A percentile compares a stretch with the other conserved stretches of the same genome.
These are phyloP conservation scores for Tetrapisispora fleetii DNA, from an alignment of 805 yeast genomes.

Conservation along the genomic window DNA sequence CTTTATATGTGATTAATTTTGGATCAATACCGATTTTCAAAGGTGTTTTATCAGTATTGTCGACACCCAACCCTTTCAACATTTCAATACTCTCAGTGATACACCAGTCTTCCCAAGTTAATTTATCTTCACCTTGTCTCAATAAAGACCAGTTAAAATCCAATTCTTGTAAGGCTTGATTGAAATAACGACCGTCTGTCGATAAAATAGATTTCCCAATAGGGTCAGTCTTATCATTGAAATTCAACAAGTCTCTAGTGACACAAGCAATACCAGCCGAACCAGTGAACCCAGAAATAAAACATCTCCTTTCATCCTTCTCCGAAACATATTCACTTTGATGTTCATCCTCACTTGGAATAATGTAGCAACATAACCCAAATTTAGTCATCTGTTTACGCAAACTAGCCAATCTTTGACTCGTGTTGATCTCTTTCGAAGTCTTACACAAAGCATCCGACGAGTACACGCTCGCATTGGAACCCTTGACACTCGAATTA, in stretches of 20 bases:
- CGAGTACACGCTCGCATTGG: conserved; percentile 30
- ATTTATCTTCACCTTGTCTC: conserved; percentile 69
- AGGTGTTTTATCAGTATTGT: conserved; percentile 18
- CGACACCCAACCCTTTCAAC: conserved; percentile 30
- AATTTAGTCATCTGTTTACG: conserved; percentile 54
- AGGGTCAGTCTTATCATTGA: conserved; percentile 31
- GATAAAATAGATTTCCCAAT: conserved; percentile 68
- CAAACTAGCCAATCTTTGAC: conserved; percentile 46
- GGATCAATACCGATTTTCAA: conserved; percentile 76
- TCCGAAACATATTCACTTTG: conserved; percentile 79
- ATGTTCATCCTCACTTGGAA: conserved; percentile 87
- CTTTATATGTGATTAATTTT: conserved; percentile 45
- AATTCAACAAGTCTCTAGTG: conserved; percentile 37
- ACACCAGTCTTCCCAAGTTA: conserved; percentile 77
- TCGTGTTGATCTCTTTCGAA: conserved; percentile 40
- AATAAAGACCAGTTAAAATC: conserved; percentile 71
- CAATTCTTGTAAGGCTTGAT: conserved; percentile 80
- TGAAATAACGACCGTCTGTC: conserved; percentile 91
- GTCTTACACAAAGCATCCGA: conserved; percentile 32
- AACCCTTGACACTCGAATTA: conserved; percentile 16
- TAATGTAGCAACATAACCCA: conserved; percentile 60
- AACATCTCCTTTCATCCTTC: conserved; percentile 74
- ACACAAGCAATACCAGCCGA: conserved; percentile 85
- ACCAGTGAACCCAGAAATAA: conserved; percentile 81
- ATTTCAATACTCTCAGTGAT: conserved; percentile 42